Base-by-base conservation (phyloP, 1,284 basidiomycete species). In the Ceratorhiza oryzae-sativae region DNA sequence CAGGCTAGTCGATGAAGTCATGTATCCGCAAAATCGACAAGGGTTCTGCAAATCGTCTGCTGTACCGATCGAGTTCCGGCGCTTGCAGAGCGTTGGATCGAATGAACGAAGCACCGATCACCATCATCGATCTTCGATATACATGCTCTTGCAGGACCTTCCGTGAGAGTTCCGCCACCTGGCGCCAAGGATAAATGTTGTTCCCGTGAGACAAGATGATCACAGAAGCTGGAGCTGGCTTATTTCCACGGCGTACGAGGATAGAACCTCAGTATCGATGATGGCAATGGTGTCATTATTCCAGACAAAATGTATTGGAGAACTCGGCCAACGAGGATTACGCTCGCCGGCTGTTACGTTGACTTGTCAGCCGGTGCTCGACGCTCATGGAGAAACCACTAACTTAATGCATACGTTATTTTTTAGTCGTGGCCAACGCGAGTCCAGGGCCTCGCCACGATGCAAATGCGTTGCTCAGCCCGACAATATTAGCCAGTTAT, bases 1-100 rank as follows among this genome's bases (percentile, higher is more conserved):
- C 9, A 6, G 18, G 12, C 6, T 39, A 41, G n/a, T 20, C 8
- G 34, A 30, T 67, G 62, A 67, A 67, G 62, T 67, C 62, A 67
- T 67, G 12, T 20, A 36, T 36, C 9, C 55, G 9, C 15, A 20
- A 2, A 23, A 36, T 36, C 32, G n/a, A 34, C 18, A 8, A 20
- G 25, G 20, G 55, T n/a, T 20, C 32, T 56, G 32, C 18, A n/a
- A 56, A 56, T 56, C 55, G 32, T 23, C 10, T 8, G 10, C 3
- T 27, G n/a, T 36, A 36, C 55, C 55, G 32, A 56, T 18, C 32
- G 6, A 9, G 20, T 36, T 9, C 55, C 55, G 34, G 55, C 55
- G 55, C 34, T 34, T 36, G 30, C 4, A 12, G 23, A 9, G 25
- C 55, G 34, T n/a, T n/a, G n/a, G n/a, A 56, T 56, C 34, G 9